Percentiles rank a stretch among this genome's conserved stretches.
Conservation (phyloP, 106 monocot genomes). For the Dendrobium nobile region DNA sequence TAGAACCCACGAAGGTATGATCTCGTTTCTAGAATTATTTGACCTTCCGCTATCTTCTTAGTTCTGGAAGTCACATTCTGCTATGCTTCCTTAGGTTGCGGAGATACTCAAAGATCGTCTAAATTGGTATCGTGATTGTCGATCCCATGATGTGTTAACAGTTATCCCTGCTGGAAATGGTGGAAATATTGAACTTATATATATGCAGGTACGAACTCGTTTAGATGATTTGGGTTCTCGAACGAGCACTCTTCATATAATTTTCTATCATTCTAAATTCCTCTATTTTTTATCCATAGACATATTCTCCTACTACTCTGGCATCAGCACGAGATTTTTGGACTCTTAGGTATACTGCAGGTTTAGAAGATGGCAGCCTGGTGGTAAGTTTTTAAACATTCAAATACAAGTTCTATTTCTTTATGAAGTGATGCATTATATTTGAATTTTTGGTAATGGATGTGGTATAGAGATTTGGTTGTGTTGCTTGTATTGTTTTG, state of each 20-base stretch:
- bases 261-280: neutral
- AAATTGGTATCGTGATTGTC: slow-evolving; percentile 86
- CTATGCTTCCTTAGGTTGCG: slow-evolving; percentile 46
- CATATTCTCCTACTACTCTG: slow-evolving; percentile 85
- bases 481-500: neutral
- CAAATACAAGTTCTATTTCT: neutral
- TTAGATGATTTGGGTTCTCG: neutral
- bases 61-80: neutral
- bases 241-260: neutral
- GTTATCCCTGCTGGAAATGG: slow-evolving; percentile 83
- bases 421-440: neutral
- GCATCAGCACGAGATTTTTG: slow-evolving; percentile 84
- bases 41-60: neutral
- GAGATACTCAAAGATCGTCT: slow-evolving; percentile 82
- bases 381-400: slow-evolving; percentile 32
- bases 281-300: slow-evolving; percentile 23
- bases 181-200: slow-evolving; percentile 77
- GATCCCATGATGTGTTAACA: slow-evolving; percentile 57
- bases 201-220: slow-evolving; percentile 63
- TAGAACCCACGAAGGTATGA: slow-evolving; percentile 86
- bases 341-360: slow-evolving; percentile 74
- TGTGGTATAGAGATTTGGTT: neutral
- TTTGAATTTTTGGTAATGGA: neutral
- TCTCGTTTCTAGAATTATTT: neutral
- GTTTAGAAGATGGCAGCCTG: slow-evolving; percentile 70